Base-by-base conservation (phyloP, 2,329 filamentous ascomycete species). In the Aspergillus tanneri region DNA sequence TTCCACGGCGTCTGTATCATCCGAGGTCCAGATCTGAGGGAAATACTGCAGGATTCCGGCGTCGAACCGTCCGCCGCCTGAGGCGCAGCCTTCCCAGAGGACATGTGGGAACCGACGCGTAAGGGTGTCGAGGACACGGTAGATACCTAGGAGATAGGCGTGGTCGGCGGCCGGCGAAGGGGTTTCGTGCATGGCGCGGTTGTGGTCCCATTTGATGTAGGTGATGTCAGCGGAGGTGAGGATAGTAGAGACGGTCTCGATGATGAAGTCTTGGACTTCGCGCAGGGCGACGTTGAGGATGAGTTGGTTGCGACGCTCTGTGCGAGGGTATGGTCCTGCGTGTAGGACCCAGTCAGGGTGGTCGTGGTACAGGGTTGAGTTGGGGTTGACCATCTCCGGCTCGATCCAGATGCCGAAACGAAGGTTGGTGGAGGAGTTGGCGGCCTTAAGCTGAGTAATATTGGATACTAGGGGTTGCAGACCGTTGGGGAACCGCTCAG, bases 121-220 rank as follows among this genome's bases (percentile, higher is more conserved):
- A 1, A 86, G 69, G 1, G 73, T 76, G 30, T 83, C 75, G 40
- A 85, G 81, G 6, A 86, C 81, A 41, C 69, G 77, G 62, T 86
- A 86, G 43, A 86, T 64, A 3, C 83, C 83, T 0, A 86, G 69
- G 57, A 86, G 84, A 63, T 86, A 85, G 2, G 71, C 66, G 60
- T 86, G 81, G 55, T 77, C 69, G 5, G 74, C 76, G 1, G 74
- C 71, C 0, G 82, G 81, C 0, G 72, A 73, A 0, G 81, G 68
- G 37, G 74, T 75, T 63, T 86, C 82, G 58, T 85, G 81, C 36
- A 85, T 82, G 1, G 77, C 82, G 4, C 83, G 72, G 65, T 86
- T 86, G 64, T 85, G 83, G 54, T 86, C 83, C 83, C 83, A 86
- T 55, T 86, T 86, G 51, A 86, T 76, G 51, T 86, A 86, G 8